These are phyloP conservation scores for Paecilomyces formosus DNA, from an alignment of 2,329 filamentous ascomycete species.

Conservation along the genomic window DNA sequence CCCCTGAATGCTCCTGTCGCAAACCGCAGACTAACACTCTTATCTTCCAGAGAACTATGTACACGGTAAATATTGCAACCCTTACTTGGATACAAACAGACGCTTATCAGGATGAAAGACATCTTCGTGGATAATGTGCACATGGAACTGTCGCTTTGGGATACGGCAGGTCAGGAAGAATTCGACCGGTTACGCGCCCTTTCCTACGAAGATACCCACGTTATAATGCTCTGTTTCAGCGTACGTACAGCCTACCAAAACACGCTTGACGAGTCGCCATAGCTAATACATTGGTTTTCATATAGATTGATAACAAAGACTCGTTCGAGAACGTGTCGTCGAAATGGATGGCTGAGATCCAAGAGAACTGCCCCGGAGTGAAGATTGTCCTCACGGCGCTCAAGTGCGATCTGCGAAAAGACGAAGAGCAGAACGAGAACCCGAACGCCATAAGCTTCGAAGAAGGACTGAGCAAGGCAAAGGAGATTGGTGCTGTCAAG, in stretches of 20 bases:
- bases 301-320: constrained; percentile 78
- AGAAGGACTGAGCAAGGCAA: constrained; percentile 81
- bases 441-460: constrained; percentile 70
- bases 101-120: constrained; percentile 48
- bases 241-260: constrained; percentile 32
- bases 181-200: constrained; percentile 93
- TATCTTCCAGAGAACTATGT: constrained; percentile 77
- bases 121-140: constrained; percentile 97
- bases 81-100: constrained; percentile 1
- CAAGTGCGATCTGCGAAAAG: constrained; percentile 91
- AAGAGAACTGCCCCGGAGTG: constrained; percentile 92
- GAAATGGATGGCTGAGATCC: constrained; percentile 97
- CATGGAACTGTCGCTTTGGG: constrained; percentile 96
- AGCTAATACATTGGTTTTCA: constrained; percentile 3
- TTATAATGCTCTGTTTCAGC: constrained; percentile 98
- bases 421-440: constrained; percentile 63
- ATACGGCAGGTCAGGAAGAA: constrained; percentile 97
- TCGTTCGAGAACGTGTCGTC: constrained; percentile 97
- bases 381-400: constrained; percentile 92
- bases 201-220: constrained; percentile 95
- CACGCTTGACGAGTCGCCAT: not conserved
- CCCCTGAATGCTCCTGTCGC: constrained; percentile 1
- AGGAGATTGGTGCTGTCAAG: constrained; percentile 83
- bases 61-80: constrained; percentile 58
- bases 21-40: constrained; percentile 20